phyloP scores from a whole-genome alignment of 1,284 basidiomycete species.

The Lentinula novae-zelandiae region DNA sequence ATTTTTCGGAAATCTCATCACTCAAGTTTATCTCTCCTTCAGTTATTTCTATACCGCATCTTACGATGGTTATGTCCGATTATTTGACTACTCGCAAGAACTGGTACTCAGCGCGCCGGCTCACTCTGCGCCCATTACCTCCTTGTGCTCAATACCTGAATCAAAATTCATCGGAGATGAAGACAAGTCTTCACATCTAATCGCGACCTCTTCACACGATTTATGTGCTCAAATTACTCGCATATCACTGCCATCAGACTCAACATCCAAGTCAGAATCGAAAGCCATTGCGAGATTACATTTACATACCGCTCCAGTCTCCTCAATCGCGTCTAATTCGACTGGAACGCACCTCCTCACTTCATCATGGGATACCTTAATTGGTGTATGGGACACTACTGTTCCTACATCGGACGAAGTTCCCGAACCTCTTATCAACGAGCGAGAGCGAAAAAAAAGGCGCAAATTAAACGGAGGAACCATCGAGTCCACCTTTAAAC shows the following conservation, averaged over 20 bases:
- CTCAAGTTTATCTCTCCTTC: background rate
- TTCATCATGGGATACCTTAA: slow-evolving; percentile 74
- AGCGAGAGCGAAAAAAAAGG: slow-evolving; percentile 53
- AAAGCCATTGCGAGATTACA: slow-evolving; percentile 60
- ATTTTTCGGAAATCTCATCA: background rate
- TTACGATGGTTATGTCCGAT: slow-evolving; percentile 75
- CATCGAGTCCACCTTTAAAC: slow-evolving; percentile 28
- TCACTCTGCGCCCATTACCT: slow-evolving; percentile 73
- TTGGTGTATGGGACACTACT: slow-evolving; percentile 75
- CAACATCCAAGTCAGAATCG: slow-evolving; percentile 23
- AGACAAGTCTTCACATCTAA: slow-evolving; percentile 40
- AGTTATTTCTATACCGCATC: slow-evolving; percentile 75
- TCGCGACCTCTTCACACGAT: slow-evolving; percentile 85
- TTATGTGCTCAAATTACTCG: slow-evolving; percentile 67
- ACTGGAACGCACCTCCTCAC: slow-evolving; percentile 64
- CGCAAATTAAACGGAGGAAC: slow-evolving; percentile 34
- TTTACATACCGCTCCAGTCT: slow-evolving; percentile 73
- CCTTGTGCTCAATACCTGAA: slow-evolving; percentile 54
- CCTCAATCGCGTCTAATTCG: slow-evolving; percentile 56
- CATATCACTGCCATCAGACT: slow-evolving; percentile 33
- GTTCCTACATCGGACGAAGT: slow-evolving; percentile 65
- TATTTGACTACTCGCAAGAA: slow-evolving; percentile 70
- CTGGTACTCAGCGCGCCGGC: slow-evolving; percentile 45
- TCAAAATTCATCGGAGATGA: slow-evolving; percentile 24
- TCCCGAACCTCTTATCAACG: slow-evolving; percentile 27